Evolutionary conservation across 2,329 filamentous ascomycete species (phyloP), one percentile per base, ranked within the genome.

Genomic region (Rutstroemia sydowiana): DNA sequence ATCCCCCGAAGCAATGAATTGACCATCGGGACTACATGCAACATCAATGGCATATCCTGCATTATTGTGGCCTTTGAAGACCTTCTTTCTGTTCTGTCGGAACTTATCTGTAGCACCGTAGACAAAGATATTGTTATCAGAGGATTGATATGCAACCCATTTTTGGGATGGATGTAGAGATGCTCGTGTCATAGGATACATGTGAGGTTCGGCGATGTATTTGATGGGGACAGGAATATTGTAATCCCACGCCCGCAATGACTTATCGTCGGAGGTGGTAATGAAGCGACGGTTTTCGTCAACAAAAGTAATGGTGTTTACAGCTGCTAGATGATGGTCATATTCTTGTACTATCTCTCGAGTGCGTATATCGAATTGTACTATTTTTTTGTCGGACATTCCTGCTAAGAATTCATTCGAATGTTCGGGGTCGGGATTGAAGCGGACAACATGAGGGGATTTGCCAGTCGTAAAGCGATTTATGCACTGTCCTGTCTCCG

Each of bases 301-400:
- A 59, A 95, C 89, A 69, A 97, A 98, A 4, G 88, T 93, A 60
- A 98, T 88, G 9, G 93, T 97, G 72, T 98, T 98, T 74, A 98
- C 85, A 21, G 93, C 89, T n/a, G 90, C 93, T 56, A 98, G 74
- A 68, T 98, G 93, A 69, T 98, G 93, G 66, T 98, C 92, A 71
- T 98, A 98, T 73, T 97, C 93, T 66, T 98, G 95, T 11, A 95
- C 87, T 53, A 93, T 78, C 63, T 95, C 83, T 55, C 75, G 71
- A 6, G 84, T 83, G 26, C 95, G 81, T 2, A 84, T 91, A 69
- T 98, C 93, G 70, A 95, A 98, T 66, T 98, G 93, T 39, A 98
- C 79, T 61, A 98, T 98, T 75, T 96, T 96, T 76, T 98, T 98
- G 70, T 98, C 92, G 34, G 88, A 93, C 88, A 97, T 95, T 63